phyloP scores from a whole-genome alignment of 148 eudicot species.

The Linanthus parryae region DNA sequence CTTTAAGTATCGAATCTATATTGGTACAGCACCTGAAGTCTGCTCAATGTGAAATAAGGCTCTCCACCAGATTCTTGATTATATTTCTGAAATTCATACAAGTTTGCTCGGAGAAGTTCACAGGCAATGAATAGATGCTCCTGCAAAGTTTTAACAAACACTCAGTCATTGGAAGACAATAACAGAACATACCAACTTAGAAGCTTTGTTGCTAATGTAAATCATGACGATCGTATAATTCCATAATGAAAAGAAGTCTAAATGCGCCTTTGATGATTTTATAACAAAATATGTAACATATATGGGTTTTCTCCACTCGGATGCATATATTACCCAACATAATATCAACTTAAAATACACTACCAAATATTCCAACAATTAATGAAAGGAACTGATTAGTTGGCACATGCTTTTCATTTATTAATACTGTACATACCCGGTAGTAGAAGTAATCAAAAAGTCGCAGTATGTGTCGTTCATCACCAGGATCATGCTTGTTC shows the following conservation, averaged over 20 bases:
- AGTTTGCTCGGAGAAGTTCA: conserved; percentile 92
- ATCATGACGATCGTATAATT: no score
- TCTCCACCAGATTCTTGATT: conserved; percentile 86
- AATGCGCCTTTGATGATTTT: no score
- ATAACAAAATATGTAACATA: no score
- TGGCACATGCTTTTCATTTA: neutral
- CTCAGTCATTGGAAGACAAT: neutral
- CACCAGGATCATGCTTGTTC: conserved; percentile 91
- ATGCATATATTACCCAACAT: neutral
- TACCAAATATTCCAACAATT: neutral
- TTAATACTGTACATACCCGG: conserved; percentile 69
- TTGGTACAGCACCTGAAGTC: conserved; percentile 61
- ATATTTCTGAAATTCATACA: conserved; percentile 89
- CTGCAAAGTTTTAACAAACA: conserved; percentile 26
- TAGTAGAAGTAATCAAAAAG: conserved; percentile 92
- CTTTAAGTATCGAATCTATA: no score
- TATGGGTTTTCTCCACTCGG: no score
- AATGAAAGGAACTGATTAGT: neutral
- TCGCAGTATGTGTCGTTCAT: conserved; percentile 75
- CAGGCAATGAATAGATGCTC: conserved; percentile 97
- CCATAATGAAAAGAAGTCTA: no score
- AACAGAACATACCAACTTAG: neutral
- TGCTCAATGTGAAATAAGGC: conserved; percentile 70
- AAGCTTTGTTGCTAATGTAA: no score
- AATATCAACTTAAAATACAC: neutral